A percentile compares a stretch with the other conserved stretches of the same genome.
Evolutionary conservation across 345 rosid genomes (phyloP).

Genomic region (Lepidium aucheri): DNA sequence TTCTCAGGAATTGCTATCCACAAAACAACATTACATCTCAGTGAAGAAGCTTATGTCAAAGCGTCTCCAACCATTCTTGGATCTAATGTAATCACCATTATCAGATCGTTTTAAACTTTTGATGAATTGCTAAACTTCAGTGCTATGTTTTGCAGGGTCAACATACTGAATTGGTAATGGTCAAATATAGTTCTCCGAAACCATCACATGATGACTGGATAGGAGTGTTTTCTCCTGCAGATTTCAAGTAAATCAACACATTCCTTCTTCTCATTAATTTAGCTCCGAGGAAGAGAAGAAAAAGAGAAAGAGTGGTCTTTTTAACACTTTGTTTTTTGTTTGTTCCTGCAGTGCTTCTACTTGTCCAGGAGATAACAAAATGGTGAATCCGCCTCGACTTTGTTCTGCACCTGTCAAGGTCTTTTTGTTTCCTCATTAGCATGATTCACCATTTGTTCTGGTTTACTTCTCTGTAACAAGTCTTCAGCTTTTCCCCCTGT

Average conservation of each 20-base stretch:
- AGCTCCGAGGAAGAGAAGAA: not conserved
- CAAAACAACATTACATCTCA: conserved; percentile 27
- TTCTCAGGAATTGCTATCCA: conserved; percentile 47
- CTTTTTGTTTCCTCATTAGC: not conserved
- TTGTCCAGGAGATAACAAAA: conserved; percentile 38
- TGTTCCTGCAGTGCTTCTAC: conserved; percentile 41
- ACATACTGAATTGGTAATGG: conserved; percentile 45
- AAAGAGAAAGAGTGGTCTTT: not conserved
- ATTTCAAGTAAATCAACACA: conserved; percentile 41
- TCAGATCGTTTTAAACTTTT: not conserved
- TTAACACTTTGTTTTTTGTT: not conserved
- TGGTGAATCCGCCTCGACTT: conserved; percentile 38
- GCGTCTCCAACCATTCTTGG: conserved; percentile 53
- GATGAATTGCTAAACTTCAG: no score
- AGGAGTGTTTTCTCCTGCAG: conserved; percentile 71
- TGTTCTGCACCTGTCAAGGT: conserved; percentile 81
- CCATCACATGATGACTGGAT: conserved; percentile 71
- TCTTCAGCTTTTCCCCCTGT: not conserved
- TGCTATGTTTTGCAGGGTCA: conserved; percentile 33
- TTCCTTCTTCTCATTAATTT: not conserved
- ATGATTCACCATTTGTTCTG: not conserved
- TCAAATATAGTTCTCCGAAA: conserved; percentile 37
- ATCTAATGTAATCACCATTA: conserved; percentile 27
- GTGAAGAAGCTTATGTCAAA: conserved; percentile 37
- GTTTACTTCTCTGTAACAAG: not conserved